Conservation (phyloP, 345 rosid species). For the Viola odorata region DNA sequence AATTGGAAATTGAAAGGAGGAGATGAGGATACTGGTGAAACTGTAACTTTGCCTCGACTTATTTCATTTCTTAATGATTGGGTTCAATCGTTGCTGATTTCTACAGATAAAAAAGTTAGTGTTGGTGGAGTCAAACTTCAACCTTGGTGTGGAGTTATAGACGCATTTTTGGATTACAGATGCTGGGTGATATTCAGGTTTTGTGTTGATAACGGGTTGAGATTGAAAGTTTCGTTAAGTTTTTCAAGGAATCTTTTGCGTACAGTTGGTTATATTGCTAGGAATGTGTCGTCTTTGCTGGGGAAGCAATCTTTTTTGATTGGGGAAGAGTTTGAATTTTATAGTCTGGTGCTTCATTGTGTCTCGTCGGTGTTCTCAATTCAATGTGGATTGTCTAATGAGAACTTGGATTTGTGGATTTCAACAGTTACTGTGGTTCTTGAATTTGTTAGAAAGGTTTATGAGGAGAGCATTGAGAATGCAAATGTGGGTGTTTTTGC, state of each 20-base stretch:
- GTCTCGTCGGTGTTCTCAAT: slow-evolving; percentile 53
- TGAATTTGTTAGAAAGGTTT: slow-evolving; percentile 42
- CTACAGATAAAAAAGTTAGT: slow-evolving; percentile 36
- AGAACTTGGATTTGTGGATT: slow-evolving; percentile 69
- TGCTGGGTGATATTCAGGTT: slow-evolving; percentile 77
- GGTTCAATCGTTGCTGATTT: slow-evolving; percentile 60
- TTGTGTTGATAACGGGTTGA: slow-evolving; percentile 58
- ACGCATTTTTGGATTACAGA: slow-evolving; percentile 55
- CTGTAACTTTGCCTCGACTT: slow-evolving; percentile 50
- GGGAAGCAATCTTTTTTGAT: slow-evolving; percentile 17
- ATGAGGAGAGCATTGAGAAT: slow-evolving; percentile 34
- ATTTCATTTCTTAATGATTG: slow-evolving; percentile 66
- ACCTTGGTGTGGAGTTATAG: slow-evolving; percentile 9
- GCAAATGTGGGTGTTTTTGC: slow-evolving; percentile 37
- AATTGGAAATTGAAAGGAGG: slow-evolving; percentile 25
- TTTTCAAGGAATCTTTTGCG: slow-evolving; percentile 51
- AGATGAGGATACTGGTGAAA: slow-evolving; percentile 34
- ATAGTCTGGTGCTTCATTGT: slow-evolving; percentile 46
- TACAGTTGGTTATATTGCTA: slow-evolving; percentile 41
- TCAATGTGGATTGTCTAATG: slow-evolving; percentile 49
- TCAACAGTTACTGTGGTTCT: slow-evolving; percentile 43
- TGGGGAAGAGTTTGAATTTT: slow-evolving; percentile 48
- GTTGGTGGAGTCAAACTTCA: slow-evolving; percentile 12
- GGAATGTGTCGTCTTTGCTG: slow-evolving; percentile 33
- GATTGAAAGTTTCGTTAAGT: slow-evolving; percentile 47